Percentiles rank a stretch among this genome's conserved stretches.
Conservation (phyloP, 257 asterid species). For the Catharanthus roseus region DNA sequence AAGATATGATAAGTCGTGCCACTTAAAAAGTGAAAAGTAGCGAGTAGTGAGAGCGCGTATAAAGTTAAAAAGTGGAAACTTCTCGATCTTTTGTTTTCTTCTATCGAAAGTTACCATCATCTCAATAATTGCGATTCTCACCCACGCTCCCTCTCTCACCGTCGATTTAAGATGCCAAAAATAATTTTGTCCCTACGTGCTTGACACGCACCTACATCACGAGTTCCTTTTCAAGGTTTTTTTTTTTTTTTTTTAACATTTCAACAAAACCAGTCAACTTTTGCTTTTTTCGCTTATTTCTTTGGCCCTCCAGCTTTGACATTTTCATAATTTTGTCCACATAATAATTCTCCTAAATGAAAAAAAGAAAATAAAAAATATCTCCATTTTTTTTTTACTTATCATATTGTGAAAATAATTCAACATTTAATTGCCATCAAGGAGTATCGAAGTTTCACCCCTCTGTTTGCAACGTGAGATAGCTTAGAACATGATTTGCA, state of each 20-base stretch:
- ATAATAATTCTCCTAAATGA: too few species aligned
- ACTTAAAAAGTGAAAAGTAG: constrained; percentile 14
- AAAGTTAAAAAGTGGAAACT: constrained; percentile 6
- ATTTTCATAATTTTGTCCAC: not conserved
- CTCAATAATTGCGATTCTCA: not conserved
- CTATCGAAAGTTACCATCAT: not conserved
- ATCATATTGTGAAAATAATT: too few species aligned
- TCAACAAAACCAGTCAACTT: constrained; percentile 4
- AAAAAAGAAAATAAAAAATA: too few species aligned
- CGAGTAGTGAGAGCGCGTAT: constrained; percentile 19
- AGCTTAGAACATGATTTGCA: too few species aligned
- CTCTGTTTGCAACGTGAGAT: too few species aligned
- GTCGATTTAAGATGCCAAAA: not conserved
- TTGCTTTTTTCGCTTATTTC: not conserved
- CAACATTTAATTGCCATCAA: too few species aligned
- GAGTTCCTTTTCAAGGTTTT: not conserved
- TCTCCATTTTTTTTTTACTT: too few species aligned
- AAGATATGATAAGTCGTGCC: constrained; percentile 19
- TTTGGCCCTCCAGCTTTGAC: too few species aligned
- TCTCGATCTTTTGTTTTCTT: not conserved
- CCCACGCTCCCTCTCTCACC: not conserved
- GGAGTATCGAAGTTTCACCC: too few species aligned
- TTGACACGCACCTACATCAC: not conserved
- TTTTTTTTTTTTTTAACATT: not conserved
- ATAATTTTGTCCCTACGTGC: not conserved